These are phyloP conservation scores for Recurvomyces mirabilis DNA, from an alignment of 495 filamentous ascomycete species.

Conservation along the genomic window DNA sequence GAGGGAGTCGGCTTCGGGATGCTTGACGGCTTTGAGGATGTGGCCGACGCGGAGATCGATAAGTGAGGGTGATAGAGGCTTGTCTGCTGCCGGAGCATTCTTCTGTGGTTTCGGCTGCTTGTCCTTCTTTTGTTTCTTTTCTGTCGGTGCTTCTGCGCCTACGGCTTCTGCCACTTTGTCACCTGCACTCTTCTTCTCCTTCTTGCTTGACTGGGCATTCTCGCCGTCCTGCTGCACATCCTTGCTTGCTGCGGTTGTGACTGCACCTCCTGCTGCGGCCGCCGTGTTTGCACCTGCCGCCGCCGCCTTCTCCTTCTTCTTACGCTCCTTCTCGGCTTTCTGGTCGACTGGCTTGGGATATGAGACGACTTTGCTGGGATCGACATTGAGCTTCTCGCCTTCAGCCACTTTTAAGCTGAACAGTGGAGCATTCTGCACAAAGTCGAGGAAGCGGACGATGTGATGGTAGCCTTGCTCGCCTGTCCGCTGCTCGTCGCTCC, in stretches of 20 bases:
- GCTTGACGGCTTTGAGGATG: conserved; percentile 85
- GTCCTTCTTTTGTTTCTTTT: conserved; percentile 57
- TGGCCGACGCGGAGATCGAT: conserved; percentile 95
- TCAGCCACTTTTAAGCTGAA: conserved; percentile 61
- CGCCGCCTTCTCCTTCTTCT: conserved; percentile 34
- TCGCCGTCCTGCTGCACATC: conserved; percentile 8
- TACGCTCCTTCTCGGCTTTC: conserved; percentile 46
- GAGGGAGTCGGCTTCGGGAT: conserved; percentile 92
- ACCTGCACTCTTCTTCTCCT: conserved; percentile 27
- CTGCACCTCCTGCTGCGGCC: conserved; percentile 20
- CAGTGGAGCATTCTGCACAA: conserved; percentile 77
- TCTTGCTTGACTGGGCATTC: conserved; percentile 21
- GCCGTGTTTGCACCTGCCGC: conserved; percentile 17
- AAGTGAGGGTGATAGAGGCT: conserved; percentile 65
- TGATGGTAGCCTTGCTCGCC: conserved; percentile 83
- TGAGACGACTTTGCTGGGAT: conserved; percentile 69
- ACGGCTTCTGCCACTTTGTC: conserved; percentile 25
- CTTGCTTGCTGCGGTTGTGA: conserved; percentile 7
- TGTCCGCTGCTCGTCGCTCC: conserved; percentile 78
- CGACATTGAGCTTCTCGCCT: conserved; percentile 68
- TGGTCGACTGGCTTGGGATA: conserved; percentile 37
- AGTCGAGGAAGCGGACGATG: conserved; percentile 84
- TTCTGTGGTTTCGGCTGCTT: conserved; percentile 61
- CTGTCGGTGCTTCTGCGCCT: conserved; percentile 19
- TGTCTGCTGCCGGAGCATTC: conserved; percentile 44